These are phyloP conservation scores for Cordia subcordata DNA, from an alignment of 257 asterid species.

Conservation along the genomic window DNA sequence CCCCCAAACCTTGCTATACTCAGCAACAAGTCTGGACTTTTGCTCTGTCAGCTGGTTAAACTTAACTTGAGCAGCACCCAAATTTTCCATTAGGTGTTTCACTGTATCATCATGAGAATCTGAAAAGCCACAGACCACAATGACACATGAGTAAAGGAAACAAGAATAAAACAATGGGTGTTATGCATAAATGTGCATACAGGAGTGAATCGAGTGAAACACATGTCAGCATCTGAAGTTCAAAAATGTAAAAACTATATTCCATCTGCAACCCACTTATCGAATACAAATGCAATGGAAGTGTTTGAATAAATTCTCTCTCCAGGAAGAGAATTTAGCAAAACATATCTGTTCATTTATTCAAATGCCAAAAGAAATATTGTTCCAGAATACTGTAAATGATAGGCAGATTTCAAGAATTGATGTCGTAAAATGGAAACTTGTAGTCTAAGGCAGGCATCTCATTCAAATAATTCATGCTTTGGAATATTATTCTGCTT, in stretches of 20 bases:
- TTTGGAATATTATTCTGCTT: too few relatives aligned
- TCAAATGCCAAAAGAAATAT: too few relatives aligned
- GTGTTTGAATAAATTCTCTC: background rate
- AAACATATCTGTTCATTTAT: too few relatives aligned
- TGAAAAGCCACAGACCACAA: slow-evolving; percentile 24
- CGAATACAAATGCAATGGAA: background rate
- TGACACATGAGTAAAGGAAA: background rate
- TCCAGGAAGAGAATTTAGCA: background rate
- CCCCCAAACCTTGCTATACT: slow-evolving; percentile 54
- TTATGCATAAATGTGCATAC: background rate
- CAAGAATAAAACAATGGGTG: background rate
- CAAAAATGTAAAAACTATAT: background rate
- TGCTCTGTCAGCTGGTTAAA: slow-evolving; percentile 43
- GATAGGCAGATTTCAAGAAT: too few relatives aligned
- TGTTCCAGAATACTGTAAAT: too few relatives aligned
- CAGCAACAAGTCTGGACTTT: slow-evolving; percentile 39
- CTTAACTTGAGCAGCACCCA: slow-evolving; percentile 51
- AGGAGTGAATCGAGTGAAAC: background rate
- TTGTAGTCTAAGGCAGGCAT: too few relatives aligned
- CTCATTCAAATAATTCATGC: too few relatives aligned
- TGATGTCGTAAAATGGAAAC: too few relatives aligned
- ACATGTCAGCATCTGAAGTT: background rate
- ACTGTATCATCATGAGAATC: slow-evolving; percentile 31
- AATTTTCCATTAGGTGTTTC: slow-evolving; percentile 29
- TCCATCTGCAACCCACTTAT: background rate